phyloP scores from a whole-genome alignment of 441 rosid genomes.

The Biscutella laevigata region DNA sequence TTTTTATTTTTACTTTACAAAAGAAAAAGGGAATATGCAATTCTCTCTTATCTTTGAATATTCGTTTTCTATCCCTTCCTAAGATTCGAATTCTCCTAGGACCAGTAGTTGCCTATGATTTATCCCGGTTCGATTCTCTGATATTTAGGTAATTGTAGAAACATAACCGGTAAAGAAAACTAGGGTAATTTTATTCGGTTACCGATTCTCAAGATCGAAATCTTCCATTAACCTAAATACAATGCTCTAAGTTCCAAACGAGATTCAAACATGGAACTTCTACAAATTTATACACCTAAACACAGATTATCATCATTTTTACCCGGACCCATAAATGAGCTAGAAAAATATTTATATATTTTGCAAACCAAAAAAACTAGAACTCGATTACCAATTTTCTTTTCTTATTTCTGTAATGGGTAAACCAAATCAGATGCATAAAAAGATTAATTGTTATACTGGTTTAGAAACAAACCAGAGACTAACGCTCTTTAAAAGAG shows the following conservation, averaged over 20 bases:
- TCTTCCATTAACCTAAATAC: too few relatives aligned
- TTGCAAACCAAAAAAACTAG: too few relatives aligned
- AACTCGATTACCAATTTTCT: not conserved
- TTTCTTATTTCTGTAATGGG: not conserved
- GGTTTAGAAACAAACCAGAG: slow-evolving; percentile 16
- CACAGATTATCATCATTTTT: too few relatives aligned
- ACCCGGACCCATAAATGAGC: too few relatives aligned
- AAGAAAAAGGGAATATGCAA: not conserved
- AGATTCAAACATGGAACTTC: too few relatives aligned
- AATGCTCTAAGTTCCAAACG: too few relatives aligned
- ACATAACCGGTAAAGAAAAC: too few relatives aligned
- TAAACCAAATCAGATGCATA: not conserved
- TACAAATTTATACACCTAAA: too few relatives aligned
- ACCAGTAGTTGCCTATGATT: not conserved
- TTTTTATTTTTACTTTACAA: slow-evolving; percentile 16
- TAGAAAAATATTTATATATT: too few relatives aligned
- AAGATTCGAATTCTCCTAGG: not conserved
- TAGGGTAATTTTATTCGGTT: too few relatives aligned
- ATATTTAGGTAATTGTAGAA: too few relatives aligned
- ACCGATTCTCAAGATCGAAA: too few relatives aligned
- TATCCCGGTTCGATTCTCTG: not conserved
- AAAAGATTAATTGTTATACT: not conserved
- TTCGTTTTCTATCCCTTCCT: not conserved
- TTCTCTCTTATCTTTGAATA: slow-evolving; percentile 1
- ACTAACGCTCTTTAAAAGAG: not conserved